Evolutionary conservation across 495 filamentous ascomycete genomes (phyloP).

Genomic region (Xylaria palmicola): DNA sequence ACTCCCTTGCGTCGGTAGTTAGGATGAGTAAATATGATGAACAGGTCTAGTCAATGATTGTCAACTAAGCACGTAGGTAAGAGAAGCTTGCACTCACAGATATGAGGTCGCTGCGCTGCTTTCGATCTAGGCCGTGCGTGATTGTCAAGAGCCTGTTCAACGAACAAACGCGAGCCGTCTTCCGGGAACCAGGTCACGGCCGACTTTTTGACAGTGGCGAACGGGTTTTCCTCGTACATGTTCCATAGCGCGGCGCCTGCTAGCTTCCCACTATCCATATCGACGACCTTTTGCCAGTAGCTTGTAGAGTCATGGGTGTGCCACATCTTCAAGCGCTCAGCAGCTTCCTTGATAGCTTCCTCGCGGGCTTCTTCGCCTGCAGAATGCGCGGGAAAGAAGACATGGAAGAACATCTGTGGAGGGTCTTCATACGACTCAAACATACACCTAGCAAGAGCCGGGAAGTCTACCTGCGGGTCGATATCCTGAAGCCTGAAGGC

Average conservation of each 20-base stretch:
- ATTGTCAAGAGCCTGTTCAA: conserved; percentile 25
- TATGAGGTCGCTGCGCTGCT: conserved; percentile 26
- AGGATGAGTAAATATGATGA: conserved; percentile 31
- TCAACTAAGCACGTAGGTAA: background rate
- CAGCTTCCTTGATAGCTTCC: background rate
- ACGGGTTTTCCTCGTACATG: conserved; percentile 33
- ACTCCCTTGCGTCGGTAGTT: conserved; percentile 31
- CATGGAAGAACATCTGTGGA: background rate
- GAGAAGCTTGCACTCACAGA: conserved; percentile 14
- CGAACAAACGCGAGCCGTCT: conserved; percentile 25
- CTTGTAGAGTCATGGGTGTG: conserved; percentile 26
- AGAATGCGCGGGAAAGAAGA: background rate
- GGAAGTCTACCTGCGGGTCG: background rate
- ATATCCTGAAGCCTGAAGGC: background rate
- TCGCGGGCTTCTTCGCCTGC: background rate
- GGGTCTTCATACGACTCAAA: background rate
- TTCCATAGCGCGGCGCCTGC: conserved; percentile 36
- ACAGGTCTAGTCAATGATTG: conserved; percentile 19
- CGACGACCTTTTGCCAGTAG: conserved; percentile 32
- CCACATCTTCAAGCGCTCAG: conserved; percentile 9
- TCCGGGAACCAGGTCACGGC: conserved; percentile 36
- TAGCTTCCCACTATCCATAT: conserved; percentile 31
- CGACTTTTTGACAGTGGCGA: conserved; percentile 9
- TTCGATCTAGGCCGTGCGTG: conserved; percentile 23
- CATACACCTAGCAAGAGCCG: background rate